A percentile compares a stretch with the other conserved stretches of the same genome.
phyloP scores from a whole-genome alignment of 768 basidiomycete species.

The Leccinum subgranulosum region DNA sequence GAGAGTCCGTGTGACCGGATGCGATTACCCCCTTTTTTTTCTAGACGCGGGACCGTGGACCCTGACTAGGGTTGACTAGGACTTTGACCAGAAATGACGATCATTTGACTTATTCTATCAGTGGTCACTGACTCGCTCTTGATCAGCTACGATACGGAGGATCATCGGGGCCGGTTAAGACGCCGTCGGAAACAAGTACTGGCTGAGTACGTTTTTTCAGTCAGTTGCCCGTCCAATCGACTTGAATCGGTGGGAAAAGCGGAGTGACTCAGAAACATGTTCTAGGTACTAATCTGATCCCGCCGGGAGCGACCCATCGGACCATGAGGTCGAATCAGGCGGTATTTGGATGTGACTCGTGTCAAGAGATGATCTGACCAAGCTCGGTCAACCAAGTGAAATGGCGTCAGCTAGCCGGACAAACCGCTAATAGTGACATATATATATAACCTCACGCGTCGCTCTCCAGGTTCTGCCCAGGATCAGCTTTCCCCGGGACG shows the following conservation, averaged over 20 bases:
- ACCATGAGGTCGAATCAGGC: neutral
- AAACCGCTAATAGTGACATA: neutral
- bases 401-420: neutral
- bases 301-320: neutral
- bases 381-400: neutral
- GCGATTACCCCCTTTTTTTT: neutral
- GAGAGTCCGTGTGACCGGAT: too few species aligned
- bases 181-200: neutral
- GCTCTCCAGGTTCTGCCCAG: neutral
- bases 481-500: neutral
- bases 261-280: neutral
- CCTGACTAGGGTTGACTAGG: neutral
- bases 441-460: slow-evolving; percentile 16
- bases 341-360: neutral
- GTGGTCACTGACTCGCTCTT: neutral
- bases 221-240: neutral
- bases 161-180: neutral
- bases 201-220: neutral
- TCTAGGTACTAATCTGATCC: neutral
- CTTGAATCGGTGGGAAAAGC: neutral
- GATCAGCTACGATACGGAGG: neutral
- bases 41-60: neutral
- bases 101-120: neutral
- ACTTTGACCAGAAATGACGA: neutral
- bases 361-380: neutral